A percentile compares a stretch with the other conserved stretches of the same genome.
Conservation (phyloP, 169 alveolate species). For the Toxoplasma gondii region DNA sequence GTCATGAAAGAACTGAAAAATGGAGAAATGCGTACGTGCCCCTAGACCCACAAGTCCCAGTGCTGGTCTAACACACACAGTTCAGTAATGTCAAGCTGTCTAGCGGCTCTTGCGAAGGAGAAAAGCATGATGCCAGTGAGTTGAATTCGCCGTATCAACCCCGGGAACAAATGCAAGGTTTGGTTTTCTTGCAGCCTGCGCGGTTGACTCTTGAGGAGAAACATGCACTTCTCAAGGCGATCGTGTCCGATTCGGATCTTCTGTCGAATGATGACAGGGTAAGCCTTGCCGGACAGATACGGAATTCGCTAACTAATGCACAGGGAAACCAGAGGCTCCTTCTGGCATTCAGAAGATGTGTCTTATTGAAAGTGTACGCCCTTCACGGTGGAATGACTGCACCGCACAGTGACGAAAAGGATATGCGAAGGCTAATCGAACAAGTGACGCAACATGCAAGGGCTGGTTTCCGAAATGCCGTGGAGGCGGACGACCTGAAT, state of each 20-base stretch:
- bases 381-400: not conserved
- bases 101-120: conserved; percentile 38
- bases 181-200: not conserved
- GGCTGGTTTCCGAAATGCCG: not conserved
- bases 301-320: not conserved
- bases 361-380: not conserved
- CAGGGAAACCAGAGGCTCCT: not conserved
- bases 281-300: not conserved
- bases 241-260: not conserved
- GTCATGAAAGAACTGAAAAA: not conserved
- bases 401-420: not conserved
- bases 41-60: no score
- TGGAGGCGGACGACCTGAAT: not conserved
- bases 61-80: not conserved
- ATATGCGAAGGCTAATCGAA: not conserved
- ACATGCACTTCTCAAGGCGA: not conserved
- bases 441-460: not conserved
- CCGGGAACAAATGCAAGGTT: not conserved
- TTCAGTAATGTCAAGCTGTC: conserved; percentile 2
- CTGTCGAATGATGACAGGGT: not conserved
- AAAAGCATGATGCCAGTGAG: conserved; percentile 10
- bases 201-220: conserved; percentile 16
- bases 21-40: not conserved
- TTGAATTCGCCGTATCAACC: not conserved
- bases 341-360: conserved; percentile 30